Evolutionary conservation across 352 stramenopile species (phyloP).

Genomic region (Pythium scleroteichum): DNA sequence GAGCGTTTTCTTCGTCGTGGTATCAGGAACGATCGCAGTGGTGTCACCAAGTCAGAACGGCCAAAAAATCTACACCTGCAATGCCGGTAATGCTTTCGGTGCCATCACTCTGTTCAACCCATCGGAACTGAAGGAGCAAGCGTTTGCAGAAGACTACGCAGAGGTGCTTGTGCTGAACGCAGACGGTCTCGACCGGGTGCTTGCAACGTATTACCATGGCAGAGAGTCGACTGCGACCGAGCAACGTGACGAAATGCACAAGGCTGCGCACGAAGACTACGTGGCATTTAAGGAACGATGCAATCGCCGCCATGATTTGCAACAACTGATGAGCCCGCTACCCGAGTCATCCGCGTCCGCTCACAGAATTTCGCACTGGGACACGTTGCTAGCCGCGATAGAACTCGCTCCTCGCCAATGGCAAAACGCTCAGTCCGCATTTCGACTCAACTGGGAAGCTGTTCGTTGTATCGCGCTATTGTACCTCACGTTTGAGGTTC

Average conservation of each 20-base stretch:
- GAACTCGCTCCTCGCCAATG: constrained; percentile 14
- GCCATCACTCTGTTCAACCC: constrained; percentile 31
- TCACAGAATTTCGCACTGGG: constrained; percentile 19
- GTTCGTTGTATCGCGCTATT: constrained; percentile 26
- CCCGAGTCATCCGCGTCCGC: not conserved
- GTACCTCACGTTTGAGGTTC: constrained; percentile 37
- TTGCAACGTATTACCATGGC: constrained; percentile 28
- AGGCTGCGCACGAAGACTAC: constrained; percentile 23
- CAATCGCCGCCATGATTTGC: constrained; percentile 3
- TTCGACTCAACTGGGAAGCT: constrained; percentile 24
- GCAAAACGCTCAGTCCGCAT: constrained; percentile 20
- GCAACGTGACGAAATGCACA: constrained; percentile 27
- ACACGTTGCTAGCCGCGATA: constrained; percentile 17
- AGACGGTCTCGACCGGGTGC: constrained; percentile 15
- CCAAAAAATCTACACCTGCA: constrained; percentile 23
- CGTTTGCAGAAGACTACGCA: constrained; percentile 32
- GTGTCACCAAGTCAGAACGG: constrained; percentile 8
- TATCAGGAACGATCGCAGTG: constrained; percentile 21
- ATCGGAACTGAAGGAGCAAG: constrained; percentile 20
- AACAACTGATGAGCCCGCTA: not conserved
- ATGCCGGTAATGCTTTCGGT: constrained; percentile 26
- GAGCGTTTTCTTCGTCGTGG: constrained; percentile 28
- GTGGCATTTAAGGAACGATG: constrained; percentile 16
- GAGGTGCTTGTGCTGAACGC: constrained; percentile 21
- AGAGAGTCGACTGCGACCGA: constrained; percentile 14